These are phyloP conservation scores for Sporisorium graminicola DNA, from an alignment of 1,284 basidiomycete genomes.

Conservation along the genomic window DNA sequence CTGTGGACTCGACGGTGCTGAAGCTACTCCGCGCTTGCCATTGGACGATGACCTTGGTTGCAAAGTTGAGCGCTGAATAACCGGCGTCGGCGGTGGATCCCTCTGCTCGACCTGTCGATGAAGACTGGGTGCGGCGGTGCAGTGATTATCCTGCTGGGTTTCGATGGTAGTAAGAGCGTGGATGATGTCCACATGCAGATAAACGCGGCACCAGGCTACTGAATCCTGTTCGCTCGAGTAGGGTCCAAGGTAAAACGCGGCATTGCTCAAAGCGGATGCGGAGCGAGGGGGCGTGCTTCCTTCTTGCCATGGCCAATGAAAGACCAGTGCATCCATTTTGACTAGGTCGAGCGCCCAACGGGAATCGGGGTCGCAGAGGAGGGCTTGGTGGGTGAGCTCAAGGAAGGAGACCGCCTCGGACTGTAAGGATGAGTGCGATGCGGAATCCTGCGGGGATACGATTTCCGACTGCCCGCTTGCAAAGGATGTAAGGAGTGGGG, in stretches of 20 bases:
- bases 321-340: conserved; percentile 22
- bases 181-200: conserved; percentile 28
- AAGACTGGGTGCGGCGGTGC: neutral
- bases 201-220: conserved; percentile 27
- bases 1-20: conserved; percentile 16
- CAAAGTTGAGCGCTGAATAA: conserved; percentile 4
- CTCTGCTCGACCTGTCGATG: neutral
- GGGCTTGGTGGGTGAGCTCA: conserved; percentile 13
- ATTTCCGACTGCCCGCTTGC: conserved; percentile 21
- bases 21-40: conserved; percentile 15
- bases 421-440: neutral
- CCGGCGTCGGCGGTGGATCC: neutral
- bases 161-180: conserved; percentile 12
- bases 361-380: conserved; percentile 31
- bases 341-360: conserved; percentile 38
- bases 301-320: conserved; percentile 11
- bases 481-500: conserved; percentile 27
- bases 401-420: conserved; percentile 16
- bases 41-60: conserved; percentile 12
- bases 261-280: conserved; percentile 3
- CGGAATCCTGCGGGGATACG: neutral
- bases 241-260: conserved; percentile 24
- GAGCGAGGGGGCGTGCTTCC: neutral
- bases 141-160: neutral
- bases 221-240: conserved; percentile 17